Base-by-base conservation (phyloP, 2,329 filamentous ascomycete genomes). In the Orbilia oligospora region DNA sequence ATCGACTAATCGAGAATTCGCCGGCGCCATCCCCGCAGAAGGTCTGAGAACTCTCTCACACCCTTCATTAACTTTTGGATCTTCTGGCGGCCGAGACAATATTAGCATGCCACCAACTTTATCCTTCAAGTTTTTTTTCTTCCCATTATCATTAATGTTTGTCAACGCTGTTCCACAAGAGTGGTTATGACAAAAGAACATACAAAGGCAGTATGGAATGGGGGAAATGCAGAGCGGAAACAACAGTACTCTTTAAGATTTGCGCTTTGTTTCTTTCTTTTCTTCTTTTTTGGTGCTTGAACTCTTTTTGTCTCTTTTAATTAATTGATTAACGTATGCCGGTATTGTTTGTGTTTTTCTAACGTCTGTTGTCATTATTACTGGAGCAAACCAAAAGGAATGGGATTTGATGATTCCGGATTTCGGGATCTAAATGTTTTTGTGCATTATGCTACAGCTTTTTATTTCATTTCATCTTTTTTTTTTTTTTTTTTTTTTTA, bases 21-120 rank as follows among this genome's bases (percentile, higher is more conserved):
- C 68, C 75, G 53, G 63, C 75, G 33, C 75, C 75, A 30, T 41
- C 44, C 44, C 75, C 75, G 44, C 75, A 78, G 68, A 77, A 76
- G 67, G 14, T 64, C 36, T 71, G 27, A 72, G 66, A 51, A 16
- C 2, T 20, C 33, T 58, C 33, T 48, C 24, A 73, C 51, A 51
- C 51, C 16, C 61, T 66, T 16, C 4, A 44, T 44, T 20, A 51
- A 5, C 48, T 51, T 51, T 27, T 44, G 36, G 20, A 22, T 73
- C 67, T 51, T 51, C 41, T 53, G 16, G 41, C 22, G 41, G 41
- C 18, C 20, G 27, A 18, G 68, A 5, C 22, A 20, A 14, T n/a
- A 27, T 30, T 12, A 41, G 6, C 14, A 30, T 56, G 24, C 22
- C 56, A 63, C 56, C 36, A 33, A 49, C 58, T 46, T 64, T 63